Evolutionary conservation across 2,329 filamentous ascomycete genomes (phyloP).

Genomic region (Penicillium sp.): DNA sequence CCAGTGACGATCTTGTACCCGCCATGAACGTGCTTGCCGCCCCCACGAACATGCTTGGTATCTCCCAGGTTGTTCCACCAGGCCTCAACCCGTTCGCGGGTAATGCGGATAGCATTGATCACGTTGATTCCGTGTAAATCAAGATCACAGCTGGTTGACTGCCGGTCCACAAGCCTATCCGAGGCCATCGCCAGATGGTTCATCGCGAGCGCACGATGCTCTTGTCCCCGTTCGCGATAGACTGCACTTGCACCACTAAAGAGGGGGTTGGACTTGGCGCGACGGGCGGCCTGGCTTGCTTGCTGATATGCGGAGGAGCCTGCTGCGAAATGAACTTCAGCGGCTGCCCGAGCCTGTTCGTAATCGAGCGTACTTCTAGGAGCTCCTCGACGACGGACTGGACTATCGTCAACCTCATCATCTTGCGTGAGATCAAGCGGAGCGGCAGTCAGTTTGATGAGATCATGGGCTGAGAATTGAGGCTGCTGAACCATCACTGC

Average conservation of each 20-base stretch:
- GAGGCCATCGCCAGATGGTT: constrained; percentile 65
- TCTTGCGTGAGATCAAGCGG: constrained; percentile 27
- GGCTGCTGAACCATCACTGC: constrained; percentile 50
- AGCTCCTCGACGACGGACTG: constrained; percentile 3
- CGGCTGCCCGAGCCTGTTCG: constrained; percentile 35
- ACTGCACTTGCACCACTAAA: constrained; percentile 74
- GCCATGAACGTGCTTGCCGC: constrained; percentile 47
- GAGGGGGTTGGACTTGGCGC: constrained; percentile 66
- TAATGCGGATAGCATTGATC: constrained; percentile 76
- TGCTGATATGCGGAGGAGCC: constrained; percentile 55
- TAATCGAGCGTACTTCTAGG: constrained; percentile 19
- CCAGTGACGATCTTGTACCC: constrained; percentile 79
- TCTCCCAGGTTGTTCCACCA: constrained; percentile 81
- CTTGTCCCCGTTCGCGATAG: constrained; percentile 70
- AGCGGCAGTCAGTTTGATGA: constrained; percentile 45
- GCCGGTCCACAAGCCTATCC: constrained; percentile 65
- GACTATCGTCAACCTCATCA: constrained; percentile 3
- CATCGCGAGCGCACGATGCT: constrained; percentile 59
- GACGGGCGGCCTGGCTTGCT: constrained; percentile 59
- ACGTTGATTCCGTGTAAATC: constrained; percentile 86
- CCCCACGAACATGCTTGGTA: constrained; percentile 52
- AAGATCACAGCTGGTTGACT: constrained; percentile 61
- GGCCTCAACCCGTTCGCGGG: constrained; percentile 60
- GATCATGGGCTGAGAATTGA: constrained; percentile 32
- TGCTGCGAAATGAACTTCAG: constrained; percentile 48